phyloP scores from a whole-genome alignment of 2,329 filamentous ascomycete species.

The Chalara sp. region DNA sequence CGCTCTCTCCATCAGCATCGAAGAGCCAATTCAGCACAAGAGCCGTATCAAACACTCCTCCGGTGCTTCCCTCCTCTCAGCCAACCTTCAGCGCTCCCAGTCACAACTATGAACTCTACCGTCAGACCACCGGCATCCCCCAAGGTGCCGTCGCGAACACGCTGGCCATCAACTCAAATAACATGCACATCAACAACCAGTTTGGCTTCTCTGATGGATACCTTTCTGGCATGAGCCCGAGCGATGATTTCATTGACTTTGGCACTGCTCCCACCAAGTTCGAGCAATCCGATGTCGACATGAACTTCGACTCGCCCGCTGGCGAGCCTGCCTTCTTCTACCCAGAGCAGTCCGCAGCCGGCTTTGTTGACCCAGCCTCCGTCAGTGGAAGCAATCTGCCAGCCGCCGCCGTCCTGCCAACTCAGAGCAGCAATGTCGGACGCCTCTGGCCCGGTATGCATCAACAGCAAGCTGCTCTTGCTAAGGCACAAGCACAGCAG shows the following conservation, averaged over 20 bases:
- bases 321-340: slow-evolving; percentile 61
- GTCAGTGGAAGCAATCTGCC: slow-evolving; percentile 54
- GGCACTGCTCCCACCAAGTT: slow-evolving; percentile 57
- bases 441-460: slow-evolving; percentile 92
- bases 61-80: slow-evolving; percentile 46
- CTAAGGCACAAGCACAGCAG: slow-evolving; percentile 65
- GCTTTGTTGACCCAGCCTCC: slow-evolving; percentile 67
- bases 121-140: slow-evolving; percentile 90
- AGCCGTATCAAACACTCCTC: slow-evolving; percentile 46
- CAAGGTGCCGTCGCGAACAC: slow-evolving; percentile 76
- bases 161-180: slow-evolving; percentile 65
- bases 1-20: slow-evolving; percentile 46
- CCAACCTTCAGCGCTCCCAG: slow-evolving; percentile 70
- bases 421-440: slow-evolving; percentile 51
- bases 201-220: slow-evolving; percentile 39
- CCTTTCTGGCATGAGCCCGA: slow-evolving; percentile 48
- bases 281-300: slow-evolving; percentile 59
- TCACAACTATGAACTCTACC: slow-evolving; percentile 91
- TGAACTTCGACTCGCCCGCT: slow-evolving; percentile 55
- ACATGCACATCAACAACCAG: slow-evolving; percentile 38
- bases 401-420: slow-evolving; percentile 37
- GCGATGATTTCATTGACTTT: slow-evolving; percentile 66
- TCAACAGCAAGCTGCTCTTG: slow-evolving; percentile 75
- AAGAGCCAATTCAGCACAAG: slow-evolving; percentile 47
- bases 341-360: slow-evolving; percentile 32